Evolutionary conservation across 1,284 basidiomycete genomes (phyloP), one percentile per base, ranked within the genome.

Genomic region (Irpex sp.): DNA sequence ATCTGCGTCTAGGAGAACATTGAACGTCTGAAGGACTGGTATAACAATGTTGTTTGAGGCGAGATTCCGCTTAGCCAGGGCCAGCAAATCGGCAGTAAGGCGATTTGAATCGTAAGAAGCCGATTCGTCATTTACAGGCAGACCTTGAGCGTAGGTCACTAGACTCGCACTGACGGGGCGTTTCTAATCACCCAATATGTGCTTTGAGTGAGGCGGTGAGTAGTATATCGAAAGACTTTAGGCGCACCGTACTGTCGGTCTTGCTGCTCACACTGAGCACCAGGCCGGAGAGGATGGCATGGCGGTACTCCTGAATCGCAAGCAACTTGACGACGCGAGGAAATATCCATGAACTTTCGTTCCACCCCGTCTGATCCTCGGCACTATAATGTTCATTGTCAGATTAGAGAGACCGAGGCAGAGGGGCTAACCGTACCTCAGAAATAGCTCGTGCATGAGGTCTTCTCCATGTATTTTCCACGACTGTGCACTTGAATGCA

Each of bases 211-310:
- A 7, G 21, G 49, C 1, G 21, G 17, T 61, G 21, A 53, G 68
- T 51, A 65, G 60, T 57, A 43, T n/a, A 54, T 56, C 37, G 33
- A 36, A 31, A 31, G n/a, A 35, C 35, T 51, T 36, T 13, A 54
- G 4, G 76, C 89, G 76, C 71, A 95, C 94, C 8, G 88, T 91
- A 68, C 89, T 92, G 66, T 90, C 87, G 3, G 92, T 93, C 74
- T 86, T 89, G 72, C 92, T 90, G 43, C 89, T 90, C 36, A 92
- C 79, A 66, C 91, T 94, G 60, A 92, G 77, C 2, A 95, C 80
- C 3, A 95, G 74, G 0, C 95, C 95, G 4, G 82, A 78, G 19
- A 96, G 78, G 33, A 96, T 70, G n/a, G 79, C 70, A 49, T 75
- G 72, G 15, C 90, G 83, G 71, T 92, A 94, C 65, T 78, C 76